Evolutionary conservation across 108 stramenopile species (phyloP).

Genomic region (Pseudonitzschia delicatissima): DNA sequence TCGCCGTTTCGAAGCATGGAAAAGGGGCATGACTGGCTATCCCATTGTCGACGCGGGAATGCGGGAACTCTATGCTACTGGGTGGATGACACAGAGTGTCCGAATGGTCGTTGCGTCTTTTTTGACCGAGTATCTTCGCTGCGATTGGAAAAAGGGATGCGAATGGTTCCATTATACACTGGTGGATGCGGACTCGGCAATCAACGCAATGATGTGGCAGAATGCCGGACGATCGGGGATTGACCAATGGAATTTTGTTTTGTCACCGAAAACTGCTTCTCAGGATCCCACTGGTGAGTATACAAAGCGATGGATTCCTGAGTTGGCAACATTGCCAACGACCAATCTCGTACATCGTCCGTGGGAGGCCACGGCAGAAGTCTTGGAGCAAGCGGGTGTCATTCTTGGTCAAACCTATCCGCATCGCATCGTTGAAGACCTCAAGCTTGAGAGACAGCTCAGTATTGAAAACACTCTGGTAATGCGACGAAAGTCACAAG

Average conservation of each 20-base stretch:
- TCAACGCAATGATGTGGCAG: conserved; percentile 62
- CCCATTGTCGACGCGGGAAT: conserved; percentile 88
- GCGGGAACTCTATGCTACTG: conserved; percentile 75
- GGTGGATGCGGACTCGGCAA: conserved; percentile 51
- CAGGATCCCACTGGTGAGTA: conserved; percentile 44
- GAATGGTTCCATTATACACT: conserved; percentile 58
- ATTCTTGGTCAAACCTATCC: conserved; percentile 33
- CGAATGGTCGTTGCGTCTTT: conserved; percentile 49
- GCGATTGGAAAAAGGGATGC: conserved; percentile 44
- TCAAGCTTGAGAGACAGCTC: conserved; percentile 26
- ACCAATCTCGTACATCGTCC: conserved; percentile 30
- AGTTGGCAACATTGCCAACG: conserved; percentile 24
- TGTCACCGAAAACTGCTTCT: conserved; percentile 37
- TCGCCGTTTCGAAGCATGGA: conserved; percentile 52
- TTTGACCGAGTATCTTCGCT: conserved; percentile 40
- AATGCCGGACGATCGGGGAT: conserved; percentile 44
- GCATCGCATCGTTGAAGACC: conserved; percentile 23
- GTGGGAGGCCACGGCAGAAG: conserved; percentile 30
- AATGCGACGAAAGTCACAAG: conserved; percentile 28
- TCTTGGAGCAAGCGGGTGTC: conserved; percentile 19
- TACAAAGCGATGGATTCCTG: conserved; percentile 39
- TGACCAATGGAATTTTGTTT: conserved; percentile 48
- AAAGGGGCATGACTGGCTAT: conserved; percentile 68
- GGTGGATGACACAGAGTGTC: conserved; percentile 70
- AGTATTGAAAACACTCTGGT: conserved; percentile 30